phyloP scores from a whole-genome alignment of 768 basidiomycete genomes.

The Auriscalpium orientale region DNA sequence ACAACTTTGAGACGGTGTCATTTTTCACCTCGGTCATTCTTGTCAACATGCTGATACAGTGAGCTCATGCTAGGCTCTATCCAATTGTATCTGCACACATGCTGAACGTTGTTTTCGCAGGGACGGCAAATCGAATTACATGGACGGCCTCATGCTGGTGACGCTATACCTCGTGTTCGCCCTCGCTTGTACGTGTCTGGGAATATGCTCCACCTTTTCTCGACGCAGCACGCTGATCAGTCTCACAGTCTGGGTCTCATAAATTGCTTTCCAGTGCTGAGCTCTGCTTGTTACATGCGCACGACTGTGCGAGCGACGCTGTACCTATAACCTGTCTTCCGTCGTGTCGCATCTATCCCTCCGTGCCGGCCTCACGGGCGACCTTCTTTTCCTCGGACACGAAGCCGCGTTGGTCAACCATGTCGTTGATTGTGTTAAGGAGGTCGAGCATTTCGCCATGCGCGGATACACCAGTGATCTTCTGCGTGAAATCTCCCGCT shows the following conservation, averaged over 20 bases:
- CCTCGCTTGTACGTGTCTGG: constrained; percentile 54
- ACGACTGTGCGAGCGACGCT: no score
- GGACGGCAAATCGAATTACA: constrained; percentile 84
- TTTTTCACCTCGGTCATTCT: constrained; percentile 85
- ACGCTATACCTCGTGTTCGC: constrained; percentile 77
- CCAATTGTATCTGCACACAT: neutral
- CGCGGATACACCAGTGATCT: constrained; percentile 87
- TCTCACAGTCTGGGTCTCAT: constrained; percentile 36
- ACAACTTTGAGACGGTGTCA: constrained; percentile 81
- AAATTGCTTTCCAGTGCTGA: constrained; percentile 6
- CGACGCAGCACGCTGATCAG: constrained; percentile 29
- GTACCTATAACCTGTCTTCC: no score
- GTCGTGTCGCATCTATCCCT: constrained; percentile 38
- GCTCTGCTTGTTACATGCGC: no score
- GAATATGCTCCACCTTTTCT: neutral
- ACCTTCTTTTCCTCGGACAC: constrained; percentile 88
- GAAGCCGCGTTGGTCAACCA: constrained; percentile 65
- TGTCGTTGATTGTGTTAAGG: constrained; percentile 95
- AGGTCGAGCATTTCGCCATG: constrained; percentile 94
- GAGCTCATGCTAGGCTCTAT: constrained; percentile 17
- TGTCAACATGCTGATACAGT: constrained; percentile 77
- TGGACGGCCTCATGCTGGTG: constrained; percentile 80
- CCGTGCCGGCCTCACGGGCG: constrained; percentile 94
- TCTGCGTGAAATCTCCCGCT: constrained; percentile 86
- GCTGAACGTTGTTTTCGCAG: constrained; percentile 37